Conservation (phyloP, 306 rosid genomes). For the Trifolium pratense region DNA sequence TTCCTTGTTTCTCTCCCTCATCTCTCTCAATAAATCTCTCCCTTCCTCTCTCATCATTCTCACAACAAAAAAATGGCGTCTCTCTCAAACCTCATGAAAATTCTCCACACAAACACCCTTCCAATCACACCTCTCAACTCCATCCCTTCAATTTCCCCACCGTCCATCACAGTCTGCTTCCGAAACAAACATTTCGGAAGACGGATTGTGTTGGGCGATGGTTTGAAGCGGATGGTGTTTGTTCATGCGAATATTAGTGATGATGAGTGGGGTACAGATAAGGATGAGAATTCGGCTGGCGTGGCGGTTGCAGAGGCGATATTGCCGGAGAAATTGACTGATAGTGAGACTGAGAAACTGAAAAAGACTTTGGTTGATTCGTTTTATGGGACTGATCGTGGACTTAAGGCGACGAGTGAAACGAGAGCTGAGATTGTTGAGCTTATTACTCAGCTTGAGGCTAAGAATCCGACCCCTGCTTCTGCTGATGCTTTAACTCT, state of each 20-base stretch:
- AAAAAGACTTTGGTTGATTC: constrained; percentile 80
- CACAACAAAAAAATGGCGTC: constrained; percentile 54
- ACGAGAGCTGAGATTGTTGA: constrained; percentile 91
- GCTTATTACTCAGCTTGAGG: constrained; percentile 87
- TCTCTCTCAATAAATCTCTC: constrained; percentile 39
- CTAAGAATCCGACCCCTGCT: constrained; percentile 80
- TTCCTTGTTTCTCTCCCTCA: background rate
- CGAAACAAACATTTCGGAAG: constrained; percentile 36
- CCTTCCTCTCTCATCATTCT: background rate
- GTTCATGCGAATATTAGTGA: constrained; percentile 47
- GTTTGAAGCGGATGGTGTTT: constrained; percentile 32
- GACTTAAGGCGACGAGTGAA: constrained; percentile 73
- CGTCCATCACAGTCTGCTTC: constrained; percentile 39
- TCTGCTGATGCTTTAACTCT: constrained; percentile 85
- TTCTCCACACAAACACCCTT: constrained; percentile 53
- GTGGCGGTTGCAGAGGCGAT: constrained; percentile 44
- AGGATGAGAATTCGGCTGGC: constrained; percentile 35
- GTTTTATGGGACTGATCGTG: constrained; percentile 83
- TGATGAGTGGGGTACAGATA: constrained; percentile 62
- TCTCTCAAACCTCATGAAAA: constrained; percentile 55
- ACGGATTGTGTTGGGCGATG: constrained; percentile 31
- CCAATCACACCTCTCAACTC: constrained; percentile 39
- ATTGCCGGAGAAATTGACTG: constrained; percentile 47
- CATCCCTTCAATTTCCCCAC: constrained; percentile 47
- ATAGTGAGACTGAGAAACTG: constrained; percentile 59